Evolutionary conservation across 345 rosid species (phyloP).

Genomic region (Eucalyptus sp.): DNA sequence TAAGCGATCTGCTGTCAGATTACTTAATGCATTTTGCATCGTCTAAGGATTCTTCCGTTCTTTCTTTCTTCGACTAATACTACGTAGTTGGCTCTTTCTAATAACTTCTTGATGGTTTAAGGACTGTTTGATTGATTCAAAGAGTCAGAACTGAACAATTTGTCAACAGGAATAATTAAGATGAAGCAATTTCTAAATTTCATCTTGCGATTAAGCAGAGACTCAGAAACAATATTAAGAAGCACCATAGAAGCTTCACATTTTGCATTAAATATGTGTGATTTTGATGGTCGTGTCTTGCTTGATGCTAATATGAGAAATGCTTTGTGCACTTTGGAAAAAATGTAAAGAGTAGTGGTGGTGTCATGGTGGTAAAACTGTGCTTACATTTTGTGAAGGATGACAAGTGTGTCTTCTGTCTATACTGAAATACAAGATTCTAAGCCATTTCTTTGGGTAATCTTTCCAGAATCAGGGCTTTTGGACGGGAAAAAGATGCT

Average conservation of each 20-base stretch:
- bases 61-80: background rate
- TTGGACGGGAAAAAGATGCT: constrained; percentile 51
- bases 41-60: background rate
- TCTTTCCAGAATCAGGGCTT: constrained; percentile 61
- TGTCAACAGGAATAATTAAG: background rate
- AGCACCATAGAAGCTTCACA: background rate
- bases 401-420: background rate
- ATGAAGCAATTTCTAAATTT: background rate
- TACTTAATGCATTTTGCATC: background rate
- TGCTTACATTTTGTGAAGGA: background rate
- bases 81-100: background rate
- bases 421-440: background rate
- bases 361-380: background rate
- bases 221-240: background rate
- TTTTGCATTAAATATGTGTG: background rate
- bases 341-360: background rate
- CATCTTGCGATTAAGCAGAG: background rate
- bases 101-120: background rate
- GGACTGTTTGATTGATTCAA: background rate
- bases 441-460: background rate
- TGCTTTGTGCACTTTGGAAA: background rate
- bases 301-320: background rate
- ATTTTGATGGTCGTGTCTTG: background rate
- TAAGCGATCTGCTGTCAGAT: background rate
- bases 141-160: background rate